Percentiles rank a stretch among this genome's conserved stretches.
Conservation (phyloP, 2,329 filamentous ascomycete genomes). For the Cyphellophora europaea region DNA sequence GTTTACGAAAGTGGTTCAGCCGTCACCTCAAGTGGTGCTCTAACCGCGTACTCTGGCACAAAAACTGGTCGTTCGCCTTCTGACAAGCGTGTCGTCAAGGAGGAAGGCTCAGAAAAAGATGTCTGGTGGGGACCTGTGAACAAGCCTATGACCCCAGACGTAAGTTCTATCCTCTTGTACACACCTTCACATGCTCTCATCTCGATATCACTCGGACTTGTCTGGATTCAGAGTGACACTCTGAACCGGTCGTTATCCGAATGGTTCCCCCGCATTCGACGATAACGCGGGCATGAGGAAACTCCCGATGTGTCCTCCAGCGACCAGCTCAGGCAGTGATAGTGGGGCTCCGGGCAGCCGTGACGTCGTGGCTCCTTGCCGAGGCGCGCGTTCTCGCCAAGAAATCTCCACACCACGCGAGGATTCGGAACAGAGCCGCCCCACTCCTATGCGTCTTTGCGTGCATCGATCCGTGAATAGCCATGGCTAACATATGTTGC, state of each 20-base stretch:
- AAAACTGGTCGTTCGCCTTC: conserved; percentile 96
- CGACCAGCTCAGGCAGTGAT: too few species aligned
- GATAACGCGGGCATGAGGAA: not conserved
- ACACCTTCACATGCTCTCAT: conserved; percentile 6
- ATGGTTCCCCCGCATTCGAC: not conserved
- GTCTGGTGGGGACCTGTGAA: conserved; percentile 99
- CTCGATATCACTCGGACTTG: too few species aligned
- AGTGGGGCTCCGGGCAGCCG: too few species aligned
- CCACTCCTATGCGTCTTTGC: not conserved
- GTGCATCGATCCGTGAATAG: not conserved
- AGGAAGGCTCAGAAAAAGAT: conserved; percentile 77
- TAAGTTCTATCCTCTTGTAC: too few species aligned
- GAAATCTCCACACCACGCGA: not conserved
- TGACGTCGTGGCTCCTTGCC: not conserved
- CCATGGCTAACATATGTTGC: conserved; percentile 8
- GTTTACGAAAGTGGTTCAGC: conserved; percentile 93
- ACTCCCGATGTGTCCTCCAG: too few species aligned
- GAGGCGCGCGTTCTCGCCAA: not conserved
- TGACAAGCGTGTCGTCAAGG: conserved; percentile 96
- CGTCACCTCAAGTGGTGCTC: conserved; percentile 88
- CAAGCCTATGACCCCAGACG: conserved; percentile 95
- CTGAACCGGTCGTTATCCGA: not conserved
- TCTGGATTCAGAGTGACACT: too few species aligned
- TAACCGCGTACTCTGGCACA: conserved; percentile 94
- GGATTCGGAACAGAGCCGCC: not conserved